A percentile compares a stretch with the other conserved stretches of the same genome.
These are phyloP conservation scores for Fusarium sp. DNA, from an alignment of 2,329 filamentous ascomycete genomes.

Conservation along the genomic window DNA sequence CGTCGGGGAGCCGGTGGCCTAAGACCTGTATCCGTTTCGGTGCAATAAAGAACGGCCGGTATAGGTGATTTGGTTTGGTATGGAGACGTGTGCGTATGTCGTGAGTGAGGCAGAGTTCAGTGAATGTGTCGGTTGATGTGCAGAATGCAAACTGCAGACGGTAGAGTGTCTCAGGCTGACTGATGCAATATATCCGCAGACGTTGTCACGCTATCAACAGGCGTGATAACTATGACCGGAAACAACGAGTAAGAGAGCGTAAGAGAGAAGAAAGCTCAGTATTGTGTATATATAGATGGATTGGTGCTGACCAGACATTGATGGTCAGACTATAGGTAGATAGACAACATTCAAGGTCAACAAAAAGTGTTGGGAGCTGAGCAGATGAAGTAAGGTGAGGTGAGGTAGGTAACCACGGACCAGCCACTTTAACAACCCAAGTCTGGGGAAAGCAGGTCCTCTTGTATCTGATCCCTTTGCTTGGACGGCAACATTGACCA, in stretches of 20 bases:
- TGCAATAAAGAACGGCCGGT: conserved; percentile 12
- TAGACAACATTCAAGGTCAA: not conserved
- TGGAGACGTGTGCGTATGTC: conserved; percentile 36
- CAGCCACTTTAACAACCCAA: conserved; percentile 23
- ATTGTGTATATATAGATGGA: conserved; percentile 6
- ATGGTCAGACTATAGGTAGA: conserved; percentile 15
- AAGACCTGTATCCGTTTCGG: conserved; percentile 32
- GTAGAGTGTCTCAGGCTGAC: conserved; percentile 37
- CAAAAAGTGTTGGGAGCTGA: conserved; percentile 9
- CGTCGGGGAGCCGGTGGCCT: conserved; percentile 35
- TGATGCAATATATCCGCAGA: conserved; percentile 42
- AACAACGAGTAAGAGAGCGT: conserved; percentile 19
- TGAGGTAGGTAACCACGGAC: conserved; percentile 24
- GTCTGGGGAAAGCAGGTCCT: conserved; percentile 34
- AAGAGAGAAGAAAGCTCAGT: conserved; percentile 1
- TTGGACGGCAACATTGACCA: conserved; percentile 11
- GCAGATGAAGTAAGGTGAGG: not conserved
- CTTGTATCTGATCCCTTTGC: conserved; percentile 34
- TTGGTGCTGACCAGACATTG: not conserved
- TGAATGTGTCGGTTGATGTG: conserved; percentile 25
- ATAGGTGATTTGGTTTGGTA: conserved; percentile 32
- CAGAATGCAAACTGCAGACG: not conserved
- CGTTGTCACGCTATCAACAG: conserved; percentile 40
- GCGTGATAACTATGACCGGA: conserved; percentile 17
- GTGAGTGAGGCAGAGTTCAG: conserved; percentile 30